Evolutionary conservation across 163 green algal species (phyloP).

Genomic region (Scenedesmus sp.): DNA sequence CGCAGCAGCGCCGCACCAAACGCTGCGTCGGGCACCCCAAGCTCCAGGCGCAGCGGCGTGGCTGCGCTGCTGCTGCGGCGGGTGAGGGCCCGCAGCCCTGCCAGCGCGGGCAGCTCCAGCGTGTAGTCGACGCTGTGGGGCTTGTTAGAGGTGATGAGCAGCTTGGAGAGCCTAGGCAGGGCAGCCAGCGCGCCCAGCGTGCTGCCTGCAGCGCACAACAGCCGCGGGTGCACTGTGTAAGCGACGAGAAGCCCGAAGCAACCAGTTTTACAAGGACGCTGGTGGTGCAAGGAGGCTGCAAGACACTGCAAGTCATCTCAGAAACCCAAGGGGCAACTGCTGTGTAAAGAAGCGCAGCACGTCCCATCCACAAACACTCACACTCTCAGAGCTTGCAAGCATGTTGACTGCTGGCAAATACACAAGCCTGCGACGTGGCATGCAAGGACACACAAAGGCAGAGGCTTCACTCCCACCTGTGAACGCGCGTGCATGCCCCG

Average conservation of each 20-base stretch:
- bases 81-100: neutral
- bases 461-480: slow-evolving; percentile 6
- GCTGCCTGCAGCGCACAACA: neutral
- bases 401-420: too few species aligned
- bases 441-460: neutral
- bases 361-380: too few species aligned
- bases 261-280: neutral
- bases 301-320: too few species aligned
- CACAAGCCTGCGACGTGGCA: neutral
- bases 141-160: slow-evolving; percentile 33
- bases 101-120: slow-evolving; percentile 22
- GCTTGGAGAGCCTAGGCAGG: neutral
- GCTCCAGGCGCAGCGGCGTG: slow-evolving; percentile 38
- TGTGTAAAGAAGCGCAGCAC: too few species aligned
- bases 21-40: slow-evolving; percentile 50
- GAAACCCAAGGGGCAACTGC: too few species aligned
- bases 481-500: slow-evolving; percentile 51
- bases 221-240: neutral
- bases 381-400: too few species aligned
- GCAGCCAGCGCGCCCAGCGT: neutral
- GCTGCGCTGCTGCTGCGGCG: neutral
- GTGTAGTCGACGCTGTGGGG: slow-evolving; percentile 40
- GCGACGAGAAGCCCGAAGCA: neutral
- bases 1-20: slow-evolving; percentile 43
- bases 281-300: too few species aligned